Base-by-base conservation (phyloP, 805 yeast genomes). In the Geotrichum ghanense region DNA sequence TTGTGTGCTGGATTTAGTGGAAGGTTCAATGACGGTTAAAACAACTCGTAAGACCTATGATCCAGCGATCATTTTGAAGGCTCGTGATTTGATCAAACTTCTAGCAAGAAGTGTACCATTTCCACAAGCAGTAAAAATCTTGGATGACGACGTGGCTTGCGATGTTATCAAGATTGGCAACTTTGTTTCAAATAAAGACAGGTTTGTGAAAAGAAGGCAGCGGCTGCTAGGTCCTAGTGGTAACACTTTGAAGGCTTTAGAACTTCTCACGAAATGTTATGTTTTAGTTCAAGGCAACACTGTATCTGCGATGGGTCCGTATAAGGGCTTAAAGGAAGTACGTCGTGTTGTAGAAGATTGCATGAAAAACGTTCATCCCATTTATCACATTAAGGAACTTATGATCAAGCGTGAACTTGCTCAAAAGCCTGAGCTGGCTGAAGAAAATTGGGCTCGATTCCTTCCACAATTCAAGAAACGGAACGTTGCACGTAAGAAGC, bases 381-480 rank as follows among this genome's bases (percentile, higher is more conserved):
- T 92, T 51, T 92, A 92, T 67, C 90, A 92, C 64, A 90, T 92
- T 61, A 92, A 92, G 64, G 98, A 92, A 65, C 73, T 92, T 51
- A 92, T 92, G 98, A 90, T 92, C 62, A 90, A 89, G 68, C 83
- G 92, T 64, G 98, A 92, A 67, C 72, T 92, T 52, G 86, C 95
- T 25, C 85, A 88, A 69, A 87, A 85, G 59, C 98, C 98, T 9
- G 97, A 92, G 58, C 73, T 92, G 53, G 96, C 95, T 24, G 72
- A 85, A 46, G 97, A 92, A 67, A 96, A 88, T 66, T 92, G 98
- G 98, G 79, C 88, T 22, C 76, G 98, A 65, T 92, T 90, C 65
- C 71, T 92, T 61, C 98, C 98, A 21, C 88, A 83, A 72, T 92
- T 92, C 72, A 92, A 87, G 77, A 92, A 90, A 75, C 81, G 89